A percentile compares a stretch with the other conserved stretches of the same genome.
These are phyloP conservation scores for Andrographis paniculata DNA, from an alignment of 305 asterid species.

Conservation along the genomic window DNA sequence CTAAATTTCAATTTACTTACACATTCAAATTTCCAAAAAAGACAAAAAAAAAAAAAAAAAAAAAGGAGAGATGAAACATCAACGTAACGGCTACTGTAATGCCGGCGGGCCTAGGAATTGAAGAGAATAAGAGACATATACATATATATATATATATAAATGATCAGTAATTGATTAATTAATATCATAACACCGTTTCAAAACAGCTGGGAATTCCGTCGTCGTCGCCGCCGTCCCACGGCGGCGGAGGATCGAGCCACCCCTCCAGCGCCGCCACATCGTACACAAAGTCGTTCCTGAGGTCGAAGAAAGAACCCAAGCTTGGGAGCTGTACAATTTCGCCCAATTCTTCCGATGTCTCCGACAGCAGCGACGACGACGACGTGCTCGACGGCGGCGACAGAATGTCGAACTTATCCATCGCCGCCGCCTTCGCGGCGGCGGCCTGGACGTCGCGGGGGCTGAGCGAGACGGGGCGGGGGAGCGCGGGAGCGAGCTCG, in stretches of 20 bases:
- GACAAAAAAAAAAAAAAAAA: too few relatives aligned
- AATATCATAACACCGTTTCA: constrained; percentile 39
- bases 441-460: constrained; percentile 38
- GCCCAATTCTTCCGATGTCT: constrained; percentile 47
- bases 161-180: constrained; percentile 16
- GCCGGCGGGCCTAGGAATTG: too few relatives aligned
- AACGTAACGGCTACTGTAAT: too few relatives aligned
- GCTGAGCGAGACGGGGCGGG: constrained; percentile 55
- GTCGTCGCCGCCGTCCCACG: constrained; percentile 26
- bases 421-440: constrained; percentile 68
- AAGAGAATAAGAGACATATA: too few relatives aligned
- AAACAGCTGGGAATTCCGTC: constrained; percentile 28
- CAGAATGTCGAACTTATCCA: constrained; percentile 39
- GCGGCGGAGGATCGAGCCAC: constrained; percentile 45
- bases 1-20: too few relatives aligned
- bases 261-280: constrained; percentile 30
- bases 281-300: constrained; percentile 39
- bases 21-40: too few relatives aligned
- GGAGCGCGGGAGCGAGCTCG: constrained; percentile 38
- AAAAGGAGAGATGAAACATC: too few relatives aligned
- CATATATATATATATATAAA: too few relatives aligned
- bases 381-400: constrained; percentile 21
- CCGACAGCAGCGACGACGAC: constrained; percentile 26
- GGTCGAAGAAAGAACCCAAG: constrained; percentile 34
- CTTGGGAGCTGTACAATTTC: constrained; percentile 72